phyloP scores from a whole-genome alignment of 2,329 filamentous ascomycete genomes.

The Didymella sp. region DNA sequence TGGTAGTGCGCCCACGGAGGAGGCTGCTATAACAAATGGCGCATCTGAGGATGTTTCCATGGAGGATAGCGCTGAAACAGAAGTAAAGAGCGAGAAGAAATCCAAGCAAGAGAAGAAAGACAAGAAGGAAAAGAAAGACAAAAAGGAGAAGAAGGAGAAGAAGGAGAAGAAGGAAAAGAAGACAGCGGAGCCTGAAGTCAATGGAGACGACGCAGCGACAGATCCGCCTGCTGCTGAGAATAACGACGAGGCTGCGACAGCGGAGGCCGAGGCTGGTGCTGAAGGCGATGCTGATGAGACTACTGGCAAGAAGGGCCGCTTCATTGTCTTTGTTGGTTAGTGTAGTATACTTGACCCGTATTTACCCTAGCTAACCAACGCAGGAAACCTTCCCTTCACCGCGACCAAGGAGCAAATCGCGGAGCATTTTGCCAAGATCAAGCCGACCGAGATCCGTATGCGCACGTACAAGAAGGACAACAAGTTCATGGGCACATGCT shows the following conservation, averaged over 20 bases:
- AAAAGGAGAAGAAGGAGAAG: conserved; percentile 38
- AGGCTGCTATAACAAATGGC: conserved; percentile 14
- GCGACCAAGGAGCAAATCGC: conserved; percentile 74
- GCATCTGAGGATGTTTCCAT: conserved; percentile 19
- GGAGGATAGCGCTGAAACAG: conserved; percentile 22
- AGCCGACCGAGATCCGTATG: conserved; percentile 70
- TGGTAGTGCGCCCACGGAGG: conserved; percentile 21
- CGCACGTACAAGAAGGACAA: conserved; percentile 48
- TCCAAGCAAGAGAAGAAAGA: conserved; percentile 38
- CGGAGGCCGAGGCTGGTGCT: conserved; percentile 19
- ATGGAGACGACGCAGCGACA: conserved; percentile 19
- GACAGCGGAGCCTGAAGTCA: conserved; percentile 21
- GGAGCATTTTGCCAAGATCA: conserved; percentile 79
- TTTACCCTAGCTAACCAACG: conserved; percentile 24
- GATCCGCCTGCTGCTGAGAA: conserved; percentile 25
- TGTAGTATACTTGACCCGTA: background rate
- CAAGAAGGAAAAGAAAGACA: conserved; percentile 23
- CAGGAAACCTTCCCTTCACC: conserved; percentile 86
- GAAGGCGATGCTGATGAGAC: conserved; percentile 27
- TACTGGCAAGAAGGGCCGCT: conserved; percentile 60
- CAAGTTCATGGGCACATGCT: conserved; percentile 51
- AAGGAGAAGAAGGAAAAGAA: conserved; percentile 35
- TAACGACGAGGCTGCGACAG: conserved; percentile 26
- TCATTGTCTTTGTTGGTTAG: conserved; percentile 79
- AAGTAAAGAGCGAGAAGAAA: conserved; percentile 34